These are phyloP conservation scores for Fusarium zealandicum DNA, from an alignment of 2,329 filamentous ascomycete genomes.

Conservation along the genomic window DNA sequence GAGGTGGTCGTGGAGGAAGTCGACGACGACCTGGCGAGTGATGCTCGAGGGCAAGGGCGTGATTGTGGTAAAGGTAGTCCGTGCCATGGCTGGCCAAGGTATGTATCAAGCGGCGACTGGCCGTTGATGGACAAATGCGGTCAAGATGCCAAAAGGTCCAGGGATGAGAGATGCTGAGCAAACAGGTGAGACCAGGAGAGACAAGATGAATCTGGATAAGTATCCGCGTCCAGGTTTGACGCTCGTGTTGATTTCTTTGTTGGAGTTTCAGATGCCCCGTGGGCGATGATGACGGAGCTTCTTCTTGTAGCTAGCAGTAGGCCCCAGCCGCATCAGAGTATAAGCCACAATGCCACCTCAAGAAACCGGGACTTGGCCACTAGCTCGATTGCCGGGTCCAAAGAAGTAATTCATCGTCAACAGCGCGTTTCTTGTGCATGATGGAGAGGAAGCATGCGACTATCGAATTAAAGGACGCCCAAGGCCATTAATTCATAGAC, in stretches of 20 bases:
- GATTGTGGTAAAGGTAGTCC: conserved; percentile 76
- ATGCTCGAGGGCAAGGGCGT: conserved; percentile 77
- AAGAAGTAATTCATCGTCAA: background rate
- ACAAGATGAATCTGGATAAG: background rate
- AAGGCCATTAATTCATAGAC: no score
- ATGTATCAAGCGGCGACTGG: background rate
- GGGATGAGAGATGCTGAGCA: conserved; percentile 9
- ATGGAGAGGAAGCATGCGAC: no score
- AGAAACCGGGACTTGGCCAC: conserved; percentile 3
- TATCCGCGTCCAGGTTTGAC: background rate
- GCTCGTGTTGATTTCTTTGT: background rate
- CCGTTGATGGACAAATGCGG: conserved; percentile 19
- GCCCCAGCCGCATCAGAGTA: background rate
- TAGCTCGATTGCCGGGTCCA: background rate
- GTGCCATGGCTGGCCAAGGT: conserved; percentile 34
- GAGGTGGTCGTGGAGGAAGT: conserved; percentile 77
- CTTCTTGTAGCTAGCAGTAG: background rate
- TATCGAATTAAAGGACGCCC: no score
- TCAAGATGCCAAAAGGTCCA: no score
- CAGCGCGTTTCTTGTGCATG: no score
- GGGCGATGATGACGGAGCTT: conserved; percentile 4
- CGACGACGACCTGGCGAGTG: conserved; percentile 72
- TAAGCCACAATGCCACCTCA: conserved; percentile 5
- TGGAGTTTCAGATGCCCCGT: background rate
- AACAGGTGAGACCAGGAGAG: background rate